These are phyloP conservation scores for Cercospora janseana DNA, from an alignment of 2,329 filamentous ascomycete genomes.

Conservation along the genomic window DNA sequence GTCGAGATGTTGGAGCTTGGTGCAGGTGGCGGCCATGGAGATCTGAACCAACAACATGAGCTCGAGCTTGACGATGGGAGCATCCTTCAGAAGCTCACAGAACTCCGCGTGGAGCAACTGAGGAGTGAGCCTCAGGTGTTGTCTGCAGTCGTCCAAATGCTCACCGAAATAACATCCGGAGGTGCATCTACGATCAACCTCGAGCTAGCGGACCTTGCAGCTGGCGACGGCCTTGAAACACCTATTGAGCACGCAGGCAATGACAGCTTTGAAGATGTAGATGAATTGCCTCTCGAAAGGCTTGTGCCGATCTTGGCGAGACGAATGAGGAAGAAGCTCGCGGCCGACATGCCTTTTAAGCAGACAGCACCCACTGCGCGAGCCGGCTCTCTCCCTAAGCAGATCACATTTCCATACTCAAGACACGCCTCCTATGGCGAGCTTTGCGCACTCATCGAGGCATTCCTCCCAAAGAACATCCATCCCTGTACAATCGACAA, in stretches of 20 bases:
- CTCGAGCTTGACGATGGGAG: conserved; percentile 56
- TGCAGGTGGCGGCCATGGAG: conserved; percentile 74
- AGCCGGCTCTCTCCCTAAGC: conserved; percentile 25
- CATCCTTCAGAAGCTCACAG: conserved; percentile 54
- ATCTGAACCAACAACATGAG: conserved; percentile 67
- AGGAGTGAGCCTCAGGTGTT: conserved; percentile 37
- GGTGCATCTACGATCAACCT: conserved; percentile 27
- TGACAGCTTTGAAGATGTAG: conserved; percentile 50
- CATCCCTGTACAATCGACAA: conserved; percentile 74
- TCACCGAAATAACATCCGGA: conserved; percentile 31
- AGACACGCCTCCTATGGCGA: conserved; percentile 85
- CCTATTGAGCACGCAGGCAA: conserved; percentile 50
- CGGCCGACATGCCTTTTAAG: too few relatives aligned
- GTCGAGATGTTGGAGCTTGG: conserved; percentile 68
- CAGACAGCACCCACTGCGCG: too few relatives aligned
- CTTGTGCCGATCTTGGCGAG: conserved; percentile 36
- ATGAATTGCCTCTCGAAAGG: conserved; percentile 35
- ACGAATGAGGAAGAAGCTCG: conserved; percentile 29
- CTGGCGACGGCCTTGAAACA: conserved; percentile 19
- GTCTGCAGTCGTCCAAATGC: conserved; percentile 38
- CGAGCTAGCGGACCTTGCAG: conserved; percentile 28
- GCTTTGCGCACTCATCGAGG: conserved; percentile 65
- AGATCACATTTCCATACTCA: conserved; percentile 72
- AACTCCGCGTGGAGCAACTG: conserved; percentile 49
- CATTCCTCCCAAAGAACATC: conserved; percentile 71